Base-by-base conservation (phyloP, 257 asterid species). In the Jacaranda mimosifolia region DNA sequence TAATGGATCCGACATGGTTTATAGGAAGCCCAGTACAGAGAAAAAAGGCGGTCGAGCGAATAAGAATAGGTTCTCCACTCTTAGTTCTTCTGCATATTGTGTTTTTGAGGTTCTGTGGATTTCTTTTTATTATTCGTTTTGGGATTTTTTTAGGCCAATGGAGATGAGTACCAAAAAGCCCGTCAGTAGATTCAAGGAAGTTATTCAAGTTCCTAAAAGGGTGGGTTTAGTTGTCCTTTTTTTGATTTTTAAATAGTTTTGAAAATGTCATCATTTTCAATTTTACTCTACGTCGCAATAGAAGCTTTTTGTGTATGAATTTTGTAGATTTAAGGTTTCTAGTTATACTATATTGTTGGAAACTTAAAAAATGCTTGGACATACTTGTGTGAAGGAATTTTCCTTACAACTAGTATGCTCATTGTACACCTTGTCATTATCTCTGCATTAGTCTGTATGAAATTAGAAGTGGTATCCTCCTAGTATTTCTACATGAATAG, bases 141-240 rank as follows among this genome's bases (percentile, higher is more conserved):
- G 62, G 46, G 32, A 45, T 72, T 46, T 77, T 73, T 75, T 74
- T 77, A 94, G 98, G 89, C 99, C 99, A n/a, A 83, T 87, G 94
- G 99, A 93, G 84, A 87, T 93, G 73, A 96, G 91, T 81, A 89
- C 91, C 86, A 96, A 90, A 91, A 91, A 88, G 83, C 98, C 96
- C 4, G 96, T 96, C 76, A 80, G 86, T 70, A 87, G 95, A 82
- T 89, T 91, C 53, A 85, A 94, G 75, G 97, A 93, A 83, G 86
- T 90, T 68, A 78, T 96, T 74, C 97, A 93, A 87, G 97, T 81
- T 69, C 97, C 97, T 65, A 93, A 91, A 82, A 89, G 76, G 92
- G 97, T 89, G 58, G 53, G 84, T 26, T 40, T 76, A 36, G 9
- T 48, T 71, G 9, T 35, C 6, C 1, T 73, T 68, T 21, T 48